phyloP scores from a whole-genome alignment of 306 rosid species.

The Cercis canadensis region DNA sequence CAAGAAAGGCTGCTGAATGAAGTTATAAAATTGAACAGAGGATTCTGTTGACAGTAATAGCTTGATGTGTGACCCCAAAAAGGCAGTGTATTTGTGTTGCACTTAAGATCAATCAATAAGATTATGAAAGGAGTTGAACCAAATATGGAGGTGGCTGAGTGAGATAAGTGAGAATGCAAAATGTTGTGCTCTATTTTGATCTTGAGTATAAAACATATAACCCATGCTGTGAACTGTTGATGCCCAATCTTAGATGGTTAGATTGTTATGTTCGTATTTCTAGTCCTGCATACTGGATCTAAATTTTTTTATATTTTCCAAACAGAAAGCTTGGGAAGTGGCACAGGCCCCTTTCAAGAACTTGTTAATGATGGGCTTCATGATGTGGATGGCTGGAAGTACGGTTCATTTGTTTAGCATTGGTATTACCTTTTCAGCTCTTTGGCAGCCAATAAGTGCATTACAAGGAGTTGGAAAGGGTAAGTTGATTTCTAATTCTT shows the following conservation, averaged over 20 bases:
- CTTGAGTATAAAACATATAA: too few relatives aligned
- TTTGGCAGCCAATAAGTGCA: conserved; percentile 98
- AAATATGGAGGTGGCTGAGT: too few relatives aligned
- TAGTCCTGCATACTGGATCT: background rate
- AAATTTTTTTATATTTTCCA: conserved; percentile 9
- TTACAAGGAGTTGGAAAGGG: conserved; percentile 94
- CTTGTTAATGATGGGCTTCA: conserved; percentile 97
- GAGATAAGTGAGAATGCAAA: too few relatives aligned
- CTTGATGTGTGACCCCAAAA: background rate
- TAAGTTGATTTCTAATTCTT: conserved; percentile 8
- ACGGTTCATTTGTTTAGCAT: conserved; percentile 97
- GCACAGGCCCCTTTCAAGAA: conserved; percentile 98
- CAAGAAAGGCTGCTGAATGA: background rate
- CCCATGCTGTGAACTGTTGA: too few relatives aligned
- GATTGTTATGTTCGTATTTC: background rate
- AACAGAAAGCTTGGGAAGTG: conserved; percentile 99
- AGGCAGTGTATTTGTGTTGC: background rate
- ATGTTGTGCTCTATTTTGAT: too few relatives aligned
- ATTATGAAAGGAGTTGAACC: too few relatives aligned
- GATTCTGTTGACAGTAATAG: too few relatives aligned
- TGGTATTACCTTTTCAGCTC: conserved; percentile 98
- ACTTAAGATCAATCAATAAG: too few relatives aligned
- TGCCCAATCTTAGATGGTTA: too few relatives aligned
- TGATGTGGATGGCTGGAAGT: conserved; percentile 99
- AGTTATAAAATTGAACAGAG: too few relatives aligned